Evolutionary conservation across 2,329 filamentous ascomycete species (phyloP).

Genomic region (Tricladium varicosporioides): DNA sequence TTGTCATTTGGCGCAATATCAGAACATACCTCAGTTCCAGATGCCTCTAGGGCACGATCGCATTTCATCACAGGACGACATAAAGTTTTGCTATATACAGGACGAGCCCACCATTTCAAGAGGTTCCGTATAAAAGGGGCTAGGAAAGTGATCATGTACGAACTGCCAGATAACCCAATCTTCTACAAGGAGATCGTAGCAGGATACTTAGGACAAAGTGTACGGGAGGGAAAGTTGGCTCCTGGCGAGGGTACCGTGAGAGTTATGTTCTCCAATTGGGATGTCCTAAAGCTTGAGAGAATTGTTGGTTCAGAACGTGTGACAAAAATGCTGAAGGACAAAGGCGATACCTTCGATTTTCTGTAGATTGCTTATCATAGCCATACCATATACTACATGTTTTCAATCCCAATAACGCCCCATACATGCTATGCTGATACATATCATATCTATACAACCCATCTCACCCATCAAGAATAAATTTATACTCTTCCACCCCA

Average conservation of each 20-base stretch:
- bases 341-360: constrained; percentile 93
- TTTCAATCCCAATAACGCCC: constrained; percentile 11
- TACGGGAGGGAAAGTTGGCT: constrained; percentile 53
- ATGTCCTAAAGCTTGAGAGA: constrained; percentile 83
- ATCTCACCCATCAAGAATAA: neutral
- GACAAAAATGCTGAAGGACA: constrained; percentile 78
- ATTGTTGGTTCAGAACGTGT: constrained; percentile 80
- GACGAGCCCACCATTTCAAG: constrained; percentile 94
- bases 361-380: constrained; percentile 49
- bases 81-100: constrained; percentile 83
- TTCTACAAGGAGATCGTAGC: constrained; percentile 78
- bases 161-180: constrained; percentile 79
- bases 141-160: constrained; percentile 83
- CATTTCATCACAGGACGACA: constrained; percentile 85
- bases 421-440: constrained; percentile 16
- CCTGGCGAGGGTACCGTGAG: constrained; percentile 58
- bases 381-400: constrained; percentile 7
- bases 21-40: constrained; percentile 79
- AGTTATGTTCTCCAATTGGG: constrained; percentile 81
- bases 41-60: constrained; percentile 79
- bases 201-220: constrained; percentile 61
- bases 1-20: constrained; percentile 78
- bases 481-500: constrained; percentile 30
- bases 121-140: constrained; percentile 82
- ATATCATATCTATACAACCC: constrained; percentile 6